A percentile compares a stretch with the other conserved stretches of the same genome.
phyloP scores from a whole-genome alignment of 2,329 filamentous ascomycete genomes.

The Fusarium pininemorale region DNA sequence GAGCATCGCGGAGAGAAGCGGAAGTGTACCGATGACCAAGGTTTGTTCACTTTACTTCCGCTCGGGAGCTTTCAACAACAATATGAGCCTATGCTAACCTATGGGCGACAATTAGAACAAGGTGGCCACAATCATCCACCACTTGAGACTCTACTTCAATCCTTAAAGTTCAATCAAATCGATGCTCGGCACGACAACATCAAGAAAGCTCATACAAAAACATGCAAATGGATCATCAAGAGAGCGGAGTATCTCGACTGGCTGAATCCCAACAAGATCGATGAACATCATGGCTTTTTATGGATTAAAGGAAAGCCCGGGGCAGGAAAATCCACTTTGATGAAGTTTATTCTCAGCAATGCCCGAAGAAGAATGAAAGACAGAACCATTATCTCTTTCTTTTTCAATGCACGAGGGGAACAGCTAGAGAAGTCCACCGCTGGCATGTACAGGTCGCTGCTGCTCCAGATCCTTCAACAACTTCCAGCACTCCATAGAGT shows the following conservation, averaged over 20 bases:
- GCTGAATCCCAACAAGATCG: neutral
- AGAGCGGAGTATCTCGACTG: slow-evolving; percentile 9
- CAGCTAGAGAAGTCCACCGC: slow-evolving; percentile 54
- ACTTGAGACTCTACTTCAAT: neutral
- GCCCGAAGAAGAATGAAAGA: slow-evolving; percentile 6
- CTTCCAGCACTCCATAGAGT: slow-evolving; percentile 46
- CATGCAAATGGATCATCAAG: slow-evolving; percentile 24
- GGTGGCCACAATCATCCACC: neutral
- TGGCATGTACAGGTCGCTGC: slow-evolving; percentile 61
- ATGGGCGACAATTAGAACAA: fast-evolving
- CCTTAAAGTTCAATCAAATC: slow-evolving; percentile 24
- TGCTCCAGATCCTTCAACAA: slow-evolving; percentile 55
- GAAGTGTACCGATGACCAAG: neutral
- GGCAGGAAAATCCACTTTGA: slow-evolving; percentile 56
- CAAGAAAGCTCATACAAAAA: slow-evolving; percentile 9
- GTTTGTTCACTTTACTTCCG: neutral
- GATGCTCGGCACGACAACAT: slow-evolving; percentile 14
- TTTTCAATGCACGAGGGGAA: slow-evolving; percentile 60
- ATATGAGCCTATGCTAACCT: neutral
- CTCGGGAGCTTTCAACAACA: fast-evolving
- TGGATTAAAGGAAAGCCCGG: slow-evolving; percentile 60
- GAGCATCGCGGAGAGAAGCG: neutral
- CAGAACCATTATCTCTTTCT: slow-evolving; percentile 52
- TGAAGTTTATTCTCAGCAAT: slow-evolving; percentile 49
- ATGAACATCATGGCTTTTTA: slow-evolving; percentile 47